Evolutionary conservation across 2,329 filamentous ascomycete genomes (phyloP).

Genomic region (Knufia petricola): DNA sequence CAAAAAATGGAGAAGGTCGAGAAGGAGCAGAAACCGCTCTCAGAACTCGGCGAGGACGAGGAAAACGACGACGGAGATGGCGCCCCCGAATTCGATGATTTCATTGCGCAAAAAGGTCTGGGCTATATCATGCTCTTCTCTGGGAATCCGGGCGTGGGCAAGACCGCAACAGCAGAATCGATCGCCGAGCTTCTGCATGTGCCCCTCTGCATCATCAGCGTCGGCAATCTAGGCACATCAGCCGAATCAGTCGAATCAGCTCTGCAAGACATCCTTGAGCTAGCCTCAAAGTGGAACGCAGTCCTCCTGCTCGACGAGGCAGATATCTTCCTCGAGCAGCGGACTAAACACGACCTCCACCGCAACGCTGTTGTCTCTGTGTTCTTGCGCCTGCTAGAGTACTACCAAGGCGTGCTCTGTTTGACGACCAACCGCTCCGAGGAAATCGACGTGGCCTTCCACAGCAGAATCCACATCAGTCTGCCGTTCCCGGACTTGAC

Average conservation of each 20-base stretch:
- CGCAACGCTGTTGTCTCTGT: slow-evolving; percentile 9
- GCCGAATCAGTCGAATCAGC: slow-evolving; percentile 34
- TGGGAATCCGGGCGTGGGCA: slow-evolving; percentile 45
- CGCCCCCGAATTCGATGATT: slow-evolving; percentile 7
- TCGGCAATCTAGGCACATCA: slow-evolving; percentile 39
- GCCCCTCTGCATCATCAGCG: slow-evolving; percentile 42
- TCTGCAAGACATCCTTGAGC: slow-evolving; percentile 34
- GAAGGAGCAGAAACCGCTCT: slow-evolving; percentile 8
- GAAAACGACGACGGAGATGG: slow-evolving; percentile 1
- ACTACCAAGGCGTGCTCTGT: slow-evolving; percentile 34
- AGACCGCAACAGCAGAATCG: slow-evolving; percentile 42
- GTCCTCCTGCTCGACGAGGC: slow-evolving; percentile 20
- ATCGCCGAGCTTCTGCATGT: slow-evolving; percentile 24
- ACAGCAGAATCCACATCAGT: slow-evolving; percentile 10
- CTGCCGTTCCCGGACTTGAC: slow-evolving; percentile 27
- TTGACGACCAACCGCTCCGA: slow-evolving; percentile 45
- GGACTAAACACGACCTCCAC: slow-evolving; percentile 10
- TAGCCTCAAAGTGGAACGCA: slow-evolving; percentile 16
- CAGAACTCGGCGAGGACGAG: background rate
- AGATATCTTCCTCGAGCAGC: slow-evolving; percentile 17
- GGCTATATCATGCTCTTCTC: slow-evolving; percentile 37
- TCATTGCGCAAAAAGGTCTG: slow-evolving; percentile 33
- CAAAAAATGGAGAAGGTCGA: slow-evolving; percentile 9
- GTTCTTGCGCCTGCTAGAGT: slow-evolving; percentile 11
- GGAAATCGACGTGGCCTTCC: slow-evolving; percentile 41